Percentiles rank a stretch among this genome's conserved stretches.
phyloP scores from a whole-genome alignment of 2,329 filamentous ascomycete species.

The Scorias spongiosa region DNA sequence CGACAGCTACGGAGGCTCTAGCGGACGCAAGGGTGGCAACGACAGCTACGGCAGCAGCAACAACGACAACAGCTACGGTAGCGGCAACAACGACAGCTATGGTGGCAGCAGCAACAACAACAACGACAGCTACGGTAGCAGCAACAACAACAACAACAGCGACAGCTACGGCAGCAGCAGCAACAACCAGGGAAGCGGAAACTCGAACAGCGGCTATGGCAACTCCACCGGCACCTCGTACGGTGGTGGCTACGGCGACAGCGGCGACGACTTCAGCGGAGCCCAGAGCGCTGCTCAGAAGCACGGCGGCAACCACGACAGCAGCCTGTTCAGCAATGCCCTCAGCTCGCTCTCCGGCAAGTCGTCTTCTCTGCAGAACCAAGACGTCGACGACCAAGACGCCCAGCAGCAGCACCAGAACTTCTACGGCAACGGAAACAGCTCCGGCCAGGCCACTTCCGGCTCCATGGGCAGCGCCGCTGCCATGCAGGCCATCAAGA shows the following conservation, averaged over 20 bases:
- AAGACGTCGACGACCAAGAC: constrained; percentile 46
- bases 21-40: constrained; percentile 2
- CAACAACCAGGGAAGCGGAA: constrained; percentile 9
- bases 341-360: constrained; percentile 40
- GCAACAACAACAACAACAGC: constrained; percentile 16
- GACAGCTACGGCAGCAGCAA: constrained; percentile 6
- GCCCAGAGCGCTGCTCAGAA: constrained; percentile 41
- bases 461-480: constrained; percentile 49
- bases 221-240: constrained; percentile 28
- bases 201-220: constrained; percentile 13
- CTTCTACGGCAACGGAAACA: constrained; percentile 40
- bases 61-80: constrained; percentile 6
- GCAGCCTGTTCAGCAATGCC: constrained; percentile 39
- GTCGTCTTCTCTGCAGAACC: constrained; percentile 33
- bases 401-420: constrained; percentile 62
- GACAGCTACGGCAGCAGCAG: constrained; percentile 15
- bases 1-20: constrained; percentile 7
- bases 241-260: constrained; percentile 23
- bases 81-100: constrained; percentile 9
- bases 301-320: constrained; percentile 34
- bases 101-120: constrained; percentile 1
- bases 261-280: constrained; percentile 36
- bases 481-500: constrained; percentile 67
- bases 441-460: constrained; percentile 30
- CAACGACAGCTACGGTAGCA: constrained; percentile 11